Percentiles rank a stretch among this genome's conserved stretches.
Evolutionary conservation across 2,329 filamentous ascomycete genomes (phyloP).

Genomic region (Aspergillus costaricaensis): DNA sequence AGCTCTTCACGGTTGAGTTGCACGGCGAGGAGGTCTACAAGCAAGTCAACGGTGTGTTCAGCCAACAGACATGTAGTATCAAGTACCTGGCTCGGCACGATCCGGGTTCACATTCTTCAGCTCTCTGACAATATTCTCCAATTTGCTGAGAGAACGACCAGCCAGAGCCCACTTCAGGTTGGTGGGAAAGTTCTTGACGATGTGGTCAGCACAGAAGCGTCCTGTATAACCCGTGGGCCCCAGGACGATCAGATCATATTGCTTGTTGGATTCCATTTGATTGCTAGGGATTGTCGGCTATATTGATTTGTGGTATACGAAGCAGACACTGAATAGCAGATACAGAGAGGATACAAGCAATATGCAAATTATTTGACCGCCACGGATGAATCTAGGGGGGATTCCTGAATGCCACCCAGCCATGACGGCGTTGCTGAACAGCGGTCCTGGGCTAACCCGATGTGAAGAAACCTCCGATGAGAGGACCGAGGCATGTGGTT

Average conservation of each 20-base stretch:
- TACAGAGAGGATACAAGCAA: background rate
- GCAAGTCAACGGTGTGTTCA: conserved; percentile 8
- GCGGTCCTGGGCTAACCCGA: conserved; percentile 3
- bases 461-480: background rate
- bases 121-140: conserved; percentile 67
- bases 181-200: conserved; percentile 69
- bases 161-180: conserved; percentile 85
- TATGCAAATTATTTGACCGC: background rate
- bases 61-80: background rate
- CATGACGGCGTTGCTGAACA: background rate
- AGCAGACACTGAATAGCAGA: background rate
- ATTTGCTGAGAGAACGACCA: conserved; percentile 75
- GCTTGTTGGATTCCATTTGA: conserved; percentile 44
- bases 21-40: conserved; percentile 47
- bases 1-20: conserved; percentile 55
- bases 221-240: conserved; percentile 83
- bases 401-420: background rate
- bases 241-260: conserved; percentile 67
- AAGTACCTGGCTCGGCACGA: conserved; percentile 67
- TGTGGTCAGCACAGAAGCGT: conserved; percentile 72
- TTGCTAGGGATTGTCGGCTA: background rate
- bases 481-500: background rate
- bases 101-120: conserved; percentile 69
- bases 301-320: background rate
- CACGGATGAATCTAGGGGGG: background rate